Conservation (phyloP, 2,329 filamentous ascomycete species). For the Chalaropsis thielavioides region DNA sequence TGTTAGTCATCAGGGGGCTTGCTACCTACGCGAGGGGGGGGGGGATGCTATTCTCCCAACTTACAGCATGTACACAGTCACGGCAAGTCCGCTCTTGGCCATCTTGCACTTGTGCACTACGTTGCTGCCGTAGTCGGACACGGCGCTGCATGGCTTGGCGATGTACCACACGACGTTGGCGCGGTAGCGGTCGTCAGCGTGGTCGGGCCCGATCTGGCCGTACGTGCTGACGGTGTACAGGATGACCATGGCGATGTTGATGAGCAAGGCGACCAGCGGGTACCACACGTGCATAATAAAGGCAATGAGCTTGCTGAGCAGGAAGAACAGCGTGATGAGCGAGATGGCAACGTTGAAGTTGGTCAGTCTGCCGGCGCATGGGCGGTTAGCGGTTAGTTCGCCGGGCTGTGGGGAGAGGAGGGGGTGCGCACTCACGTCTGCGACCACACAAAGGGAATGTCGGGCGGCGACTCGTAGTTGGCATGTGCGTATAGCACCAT, state of each 20-base stretch:
- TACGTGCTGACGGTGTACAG: slow-evolving; percentile 54
- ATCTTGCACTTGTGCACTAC: slow-evolving; percentile 48
- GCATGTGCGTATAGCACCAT: slow-evolving; percentile 59
- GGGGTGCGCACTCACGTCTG: slow-evolving; percentile 41
- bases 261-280: slow-evolving; percentile 46
- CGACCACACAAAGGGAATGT: slow-evolving; percentile 58
- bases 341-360: slow-evolving; percentile 65
- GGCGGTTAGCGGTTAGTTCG: background rate
- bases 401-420: background rate
- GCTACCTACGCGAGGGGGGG: no score
- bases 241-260: slow-evolving; percentile 42
- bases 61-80: slow-evolving; percentile 54
- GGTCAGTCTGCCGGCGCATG: slow-evolving; percentile 41
- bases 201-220: slow-evolving; percentile 60
- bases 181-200: slow-evolving; percentile 47
- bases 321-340: slow-evolving; percentile 60
- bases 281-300: slow-evolving; percentile 58
- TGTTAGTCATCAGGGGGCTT: background rate
- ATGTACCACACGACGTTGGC: slow-evolving; percentile 62
- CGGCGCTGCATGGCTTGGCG: slow-evolving; percentile 43
- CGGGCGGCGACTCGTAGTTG: slow-evolving; percentile 49
- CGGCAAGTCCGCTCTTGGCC: slow-evolving; percentile 52
- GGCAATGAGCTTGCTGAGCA: slow-evolving; percentile 53
- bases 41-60: slow-evolving; percentile 24
- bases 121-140: slow-evolving; percentile 22